Base-by-base conservation (phyloP, 177 flowering plant species). In the Tripterygium wilfordii region DNA sequence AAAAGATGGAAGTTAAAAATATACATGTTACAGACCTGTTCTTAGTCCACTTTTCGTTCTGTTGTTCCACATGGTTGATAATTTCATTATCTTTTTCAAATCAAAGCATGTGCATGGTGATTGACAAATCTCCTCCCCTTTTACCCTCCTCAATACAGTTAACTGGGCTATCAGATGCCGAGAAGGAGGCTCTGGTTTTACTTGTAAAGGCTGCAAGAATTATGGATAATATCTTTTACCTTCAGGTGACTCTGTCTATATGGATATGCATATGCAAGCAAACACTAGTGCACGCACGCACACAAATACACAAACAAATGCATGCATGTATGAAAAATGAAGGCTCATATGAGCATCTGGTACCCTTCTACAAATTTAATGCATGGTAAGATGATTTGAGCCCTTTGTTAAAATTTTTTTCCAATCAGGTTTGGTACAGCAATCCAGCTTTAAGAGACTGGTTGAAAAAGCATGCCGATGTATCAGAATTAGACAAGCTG, bases 361-460 rank as follows among this genome's bases (percentile, higher is more conserved):
- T n/a, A n/a, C n/a, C n/a, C n/a, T n/a, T n/a, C n/a, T n/a, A n/a
- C n/a, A n/a, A n/a, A n/a, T n/a, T n/a, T n/a, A n/a, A n/a, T n/a
- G n/a, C n/a, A 19, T 35, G 14, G 5, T 24, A 15, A 5, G 6
- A 10, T 1, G 12, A 1, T 10, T 27, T 16, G 27, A 3, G 30
- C 7, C 29, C 4, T 48, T 48, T 40, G 24, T 51, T 27, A 20
- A 31, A 44, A 16, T 1, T 27, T 53, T 19, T 42, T 30, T 44
- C 44, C 10, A 28, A 52, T 37, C 68, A 91, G 98, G 87, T 77
- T 45, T 91, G 96, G 95, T 58, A 60, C 68, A 78, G 78, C 75
- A 88, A 88, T 66, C 95, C 92, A 45, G 47, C 54, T 62, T 61
- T 91, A 42, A 74, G 78, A 60, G 83, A 83, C 61, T 91, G 90